Evolutionary conservation across 2,329 filamentous ascomycete genomes (phyloP).

Genomic region (Talaromyces sp.): DNA sequence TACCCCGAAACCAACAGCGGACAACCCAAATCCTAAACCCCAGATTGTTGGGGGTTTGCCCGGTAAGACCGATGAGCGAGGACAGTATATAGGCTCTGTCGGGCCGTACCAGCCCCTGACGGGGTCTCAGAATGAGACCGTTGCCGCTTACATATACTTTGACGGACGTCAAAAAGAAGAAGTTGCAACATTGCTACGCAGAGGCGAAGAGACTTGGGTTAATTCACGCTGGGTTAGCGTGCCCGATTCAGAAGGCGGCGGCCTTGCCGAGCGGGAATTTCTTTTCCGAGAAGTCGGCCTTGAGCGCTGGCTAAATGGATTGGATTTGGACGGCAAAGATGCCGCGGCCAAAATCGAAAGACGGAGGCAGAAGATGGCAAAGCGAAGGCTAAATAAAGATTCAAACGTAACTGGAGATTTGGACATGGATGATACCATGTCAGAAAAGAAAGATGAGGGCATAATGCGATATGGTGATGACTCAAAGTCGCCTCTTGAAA

Average conservation of each 20-base stretch:
- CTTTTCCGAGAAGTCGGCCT: constrained; percentile 94
- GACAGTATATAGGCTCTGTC: constrained; percentile 54
- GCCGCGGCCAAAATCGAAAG: constrained; percentile 72
- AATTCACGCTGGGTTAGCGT: constrained; percentile 98
- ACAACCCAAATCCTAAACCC: constrained; percentile 73
- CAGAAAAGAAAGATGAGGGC: constrained; percentile 37
- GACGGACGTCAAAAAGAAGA: constrained; percentile 94
- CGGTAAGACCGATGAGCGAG: constrained; percentile 47
- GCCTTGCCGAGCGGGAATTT: constrained; percentile 92
- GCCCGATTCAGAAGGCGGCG: constrained; percentile 83
- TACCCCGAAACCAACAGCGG: constrained; percentile 69
- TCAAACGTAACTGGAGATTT: constrained; percentile 42
- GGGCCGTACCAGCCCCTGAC: constrained; percentile 89
- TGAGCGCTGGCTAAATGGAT: constrained; percentile 91
- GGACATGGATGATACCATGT: constrained; percentile 30
- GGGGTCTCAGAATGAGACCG: constrained; percentile 88
- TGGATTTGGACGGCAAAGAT: constrained; percentile 91
- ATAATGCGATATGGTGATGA: constrained; percentile 79
- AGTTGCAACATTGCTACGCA: constrained; percentile 84
- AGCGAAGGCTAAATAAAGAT: constrained; percentile 72
- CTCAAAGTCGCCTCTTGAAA: constrained; percentile 68
- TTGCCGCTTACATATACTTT: constrained; percentile 98
- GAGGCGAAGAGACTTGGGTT: constrained; percentile 97
- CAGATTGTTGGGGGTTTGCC: constrained; percentile 72
- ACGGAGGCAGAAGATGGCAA: constrained; percentile 66